Evolutionary conservation across 2,329 filamentous ascomycete genomes (phyloP).

Genomic region (Fusarium sp.): DNA sequence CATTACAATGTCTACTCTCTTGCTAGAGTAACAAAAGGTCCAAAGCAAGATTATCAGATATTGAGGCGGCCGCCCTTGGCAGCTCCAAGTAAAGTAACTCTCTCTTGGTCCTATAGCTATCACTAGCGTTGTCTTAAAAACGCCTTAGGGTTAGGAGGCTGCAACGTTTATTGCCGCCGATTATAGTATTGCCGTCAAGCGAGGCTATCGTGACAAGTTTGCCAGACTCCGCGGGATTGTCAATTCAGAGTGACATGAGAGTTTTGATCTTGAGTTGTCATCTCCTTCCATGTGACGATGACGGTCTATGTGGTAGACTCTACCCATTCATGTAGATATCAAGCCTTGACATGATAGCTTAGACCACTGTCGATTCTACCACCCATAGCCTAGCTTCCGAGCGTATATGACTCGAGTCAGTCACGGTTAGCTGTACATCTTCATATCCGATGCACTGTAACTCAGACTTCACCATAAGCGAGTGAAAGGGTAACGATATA

Average conservation of each 20-base stretch:
- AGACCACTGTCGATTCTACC: not conserved
- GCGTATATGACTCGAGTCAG: not conserved
- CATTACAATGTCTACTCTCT: not conserved
- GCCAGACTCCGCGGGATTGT: not conserved
- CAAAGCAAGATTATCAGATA: not conserved
- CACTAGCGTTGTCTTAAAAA: not conserved
- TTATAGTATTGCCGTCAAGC: not conserved
- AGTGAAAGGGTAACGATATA: not conserved
- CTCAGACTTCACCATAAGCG: not conserved
- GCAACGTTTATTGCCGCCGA: not conserved
- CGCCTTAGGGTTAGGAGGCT: not conserved
- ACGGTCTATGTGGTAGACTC: not conserved
- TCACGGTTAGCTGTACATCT: not conserved
- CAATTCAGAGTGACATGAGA: not conserved
- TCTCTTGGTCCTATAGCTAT: not conserved
- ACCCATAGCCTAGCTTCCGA: not conserved
- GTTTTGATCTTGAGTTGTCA: not conserved
- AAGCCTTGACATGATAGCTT: not conserved
- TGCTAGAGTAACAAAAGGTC: not conserved
- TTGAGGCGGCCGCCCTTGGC: not conserved
- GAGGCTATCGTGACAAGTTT: conserved; percentile 2
- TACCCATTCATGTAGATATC: not conserved
- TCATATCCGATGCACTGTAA: not conserved
- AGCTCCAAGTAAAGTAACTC: not conserved
- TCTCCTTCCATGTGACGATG: not conserved